Evolutionary conservation across 306 rosid genomes (phyloP).

Genomic region (Corylus americana): DNA sequence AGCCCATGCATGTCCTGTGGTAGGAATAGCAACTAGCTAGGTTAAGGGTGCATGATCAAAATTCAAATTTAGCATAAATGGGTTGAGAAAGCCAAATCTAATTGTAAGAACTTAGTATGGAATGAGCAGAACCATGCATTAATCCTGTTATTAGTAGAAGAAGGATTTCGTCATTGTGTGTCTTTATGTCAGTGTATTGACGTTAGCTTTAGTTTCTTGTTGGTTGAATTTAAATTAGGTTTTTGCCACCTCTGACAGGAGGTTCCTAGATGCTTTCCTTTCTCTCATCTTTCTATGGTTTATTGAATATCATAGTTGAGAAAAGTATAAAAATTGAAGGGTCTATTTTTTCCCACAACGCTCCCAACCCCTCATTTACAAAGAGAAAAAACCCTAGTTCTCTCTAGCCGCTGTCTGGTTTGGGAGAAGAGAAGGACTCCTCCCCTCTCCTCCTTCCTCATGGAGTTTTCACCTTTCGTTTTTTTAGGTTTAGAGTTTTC

Average conservation of each 20-base stretch:
- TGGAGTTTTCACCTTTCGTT: too few species aligned
- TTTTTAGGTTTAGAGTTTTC: too few species aligned
- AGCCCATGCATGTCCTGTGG: not conserved
- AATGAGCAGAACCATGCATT: not conserved
- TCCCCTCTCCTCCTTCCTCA: too few species aligned
- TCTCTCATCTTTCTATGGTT: not conserved
- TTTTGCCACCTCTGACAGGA: not conserved
- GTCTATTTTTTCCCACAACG: too few species aligned
- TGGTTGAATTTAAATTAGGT: not conserved
- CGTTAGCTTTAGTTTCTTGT: not conserved
- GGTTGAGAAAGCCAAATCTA: not conserved
- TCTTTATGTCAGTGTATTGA: not conserved
- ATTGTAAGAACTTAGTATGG: not conserved
- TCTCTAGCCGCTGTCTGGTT: too few species aligned
- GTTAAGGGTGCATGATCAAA: not conserved
- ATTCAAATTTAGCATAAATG: not conserved
- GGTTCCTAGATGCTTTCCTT: not conserved
- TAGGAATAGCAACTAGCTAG: not conserved
- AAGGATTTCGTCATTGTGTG: not conserved
- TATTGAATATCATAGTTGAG: not conserved
- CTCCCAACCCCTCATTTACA: too few species aligned
- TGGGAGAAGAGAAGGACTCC: too few species aligned
- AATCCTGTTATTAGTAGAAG: not conserved
- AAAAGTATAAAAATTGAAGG: not conserved
- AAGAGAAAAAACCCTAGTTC: too few species aligned